Percentiles rank a stretch among this genome's conserved stretches.
Evolutionary conservation across 192 early-diverging fungal genomes (phyloP).

Genomic region (Entomortierella lignicola): DNA sequence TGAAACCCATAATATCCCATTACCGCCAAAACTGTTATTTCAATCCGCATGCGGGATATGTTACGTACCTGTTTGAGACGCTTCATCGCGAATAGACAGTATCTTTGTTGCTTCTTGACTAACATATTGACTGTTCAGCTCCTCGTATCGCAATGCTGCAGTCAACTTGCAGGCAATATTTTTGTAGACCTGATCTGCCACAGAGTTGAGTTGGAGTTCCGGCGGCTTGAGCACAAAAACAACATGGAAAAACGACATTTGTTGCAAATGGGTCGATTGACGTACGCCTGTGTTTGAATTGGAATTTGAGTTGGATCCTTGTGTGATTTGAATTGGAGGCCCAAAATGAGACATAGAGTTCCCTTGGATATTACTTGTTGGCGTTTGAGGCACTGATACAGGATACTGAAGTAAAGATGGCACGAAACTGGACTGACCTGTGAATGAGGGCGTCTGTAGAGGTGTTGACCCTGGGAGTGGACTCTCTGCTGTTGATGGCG

Average conservation of each 20-base stretch:
- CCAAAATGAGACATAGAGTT: no score
- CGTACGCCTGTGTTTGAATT: conserved; percentile 27
- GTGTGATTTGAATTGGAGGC: conserved; percentile 39
- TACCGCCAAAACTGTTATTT: no score
- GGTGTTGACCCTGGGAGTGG: conserved; percentile 18
- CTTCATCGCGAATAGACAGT: conserved; percentile 74
- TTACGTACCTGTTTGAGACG: conserved; percentile 53
- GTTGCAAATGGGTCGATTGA: conserved; percentile 22
- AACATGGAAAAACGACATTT: conserved; percentile 83
- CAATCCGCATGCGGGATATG: no score
- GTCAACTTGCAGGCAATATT: conserved; percentile 77
- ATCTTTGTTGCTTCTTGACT: conserved; percentile 80
- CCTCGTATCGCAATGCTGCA: conserved; percentile 82
- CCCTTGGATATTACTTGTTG: no score
- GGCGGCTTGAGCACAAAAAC: conserved; percentile 77
- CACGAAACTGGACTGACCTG: conserved; percentile 21
- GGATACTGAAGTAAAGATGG: conserved; percentile 38
- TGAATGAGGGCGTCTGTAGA: conserved; percentile 24
- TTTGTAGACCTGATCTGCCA: conserved; percentile 77
- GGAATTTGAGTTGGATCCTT: conserved; percentile 10
- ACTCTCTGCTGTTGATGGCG: conserved; percentile 23
- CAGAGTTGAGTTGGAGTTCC: conserved; percentile 62
- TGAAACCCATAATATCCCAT: neutral
- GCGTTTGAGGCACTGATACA: conserved; percentile 49
- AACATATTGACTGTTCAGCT: conserved; percentile 79